A percentile compares a stretch with the other conserved stretches of the same genome.
Evolutionary conservation across 1,284 basidiomycete genomes (phyloP).

Genomic region (Sanghuangporus sanghuang): DNA sequence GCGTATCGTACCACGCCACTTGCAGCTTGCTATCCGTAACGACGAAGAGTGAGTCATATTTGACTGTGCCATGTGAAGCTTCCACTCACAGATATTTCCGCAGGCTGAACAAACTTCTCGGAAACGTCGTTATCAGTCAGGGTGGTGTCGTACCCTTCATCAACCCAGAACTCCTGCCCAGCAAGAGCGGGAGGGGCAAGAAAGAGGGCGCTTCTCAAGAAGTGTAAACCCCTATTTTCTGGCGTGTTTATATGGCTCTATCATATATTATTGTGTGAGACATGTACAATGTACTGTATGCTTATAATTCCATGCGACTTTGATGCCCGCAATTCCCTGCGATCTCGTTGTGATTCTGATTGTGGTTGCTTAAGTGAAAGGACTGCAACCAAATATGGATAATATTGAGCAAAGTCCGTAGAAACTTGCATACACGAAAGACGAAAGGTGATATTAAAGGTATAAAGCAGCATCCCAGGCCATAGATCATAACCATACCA

Average conservation of each 20-base stretch:
- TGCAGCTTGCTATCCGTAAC: constrained; percentile 83
- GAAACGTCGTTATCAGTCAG: constrained; percentile 74
- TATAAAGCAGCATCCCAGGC: not conserved
- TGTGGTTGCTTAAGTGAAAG: not conserved
- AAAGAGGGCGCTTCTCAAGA: constrained; percentile 41
- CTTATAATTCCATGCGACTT: constrained; percentile 15
- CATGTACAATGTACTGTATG: constrained; percentile 21
- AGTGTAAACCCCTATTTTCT: constrained; percentile 25
- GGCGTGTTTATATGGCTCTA: constrained; percentile 2
- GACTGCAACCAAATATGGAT: not conserved
- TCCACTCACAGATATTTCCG: not conserved
- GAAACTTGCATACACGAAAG: not conserved
- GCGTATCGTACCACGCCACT: constrained; percentile 80
- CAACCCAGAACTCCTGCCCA: constrained; percentile 63
- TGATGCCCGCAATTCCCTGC: not conserved
- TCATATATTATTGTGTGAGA: constrained; percentile 7
- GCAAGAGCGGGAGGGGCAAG: constrained; percentile 56
- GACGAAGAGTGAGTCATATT: constrained; percentile 59
- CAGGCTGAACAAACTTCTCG: constrained; percentile 68
- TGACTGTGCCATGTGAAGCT: constrained; percentile 1
- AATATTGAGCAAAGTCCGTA: not conserved
- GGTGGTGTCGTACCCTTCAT: constrained; percentile 78
- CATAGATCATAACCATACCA: not conserved
- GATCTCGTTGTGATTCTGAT: not conserved
- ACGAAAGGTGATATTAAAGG: not conserved